Evolutionary conservation across 345 rosid genomes (phyloP), one percentile per base, ranked within the genome.

Genomic region (Turritis glabra): DNA sequence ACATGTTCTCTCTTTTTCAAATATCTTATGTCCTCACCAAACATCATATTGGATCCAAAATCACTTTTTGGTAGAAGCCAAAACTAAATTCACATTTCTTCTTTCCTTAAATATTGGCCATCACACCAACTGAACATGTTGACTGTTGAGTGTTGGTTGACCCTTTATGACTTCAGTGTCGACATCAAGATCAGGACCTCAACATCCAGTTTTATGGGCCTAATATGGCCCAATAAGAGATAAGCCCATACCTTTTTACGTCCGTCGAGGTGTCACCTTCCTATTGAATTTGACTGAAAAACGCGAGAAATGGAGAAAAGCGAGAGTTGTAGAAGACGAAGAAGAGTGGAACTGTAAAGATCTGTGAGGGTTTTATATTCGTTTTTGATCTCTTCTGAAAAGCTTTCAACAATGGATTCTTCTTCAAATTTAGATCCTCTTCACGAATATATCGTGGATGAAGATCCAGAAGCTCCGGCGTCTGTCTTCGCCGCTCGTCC

Each of bases 401-500:
- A 41, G 18, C 63, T 22, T 13, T 25, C 71, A 69, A 0, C 37
- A 27, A 87, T 87, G 94, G 89, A 85, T 11, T 73, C 89, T 3
- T 71, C 57, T 9, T 70, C 88, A 14, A 75, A 75, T 44, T 80
- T 91, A 37, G 41, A 77, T 69, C 80, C 89, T 4, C 83, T 90
- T 12, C 85, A 84, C 0, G 93, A 90, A 79, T 85, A 84, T 43
- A 54, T 23, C 67, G 32, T 68, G 10, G 86, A 79, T 22, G 84
- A 77, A 30, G 69, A 70, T 14, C 55, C 76, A 26, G 70, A 72
- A 56, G 84, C 83, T 52, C 59, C 70, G n/a, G 76, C 80, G 2
- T 82, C 92, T 37, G 87, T 85, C 61, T 88, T 85, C 70, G 86
- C 82, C 47, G 58, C 89, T 40, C 79, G 77, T 58, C 94, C 92